A percentile compares a stretch with the other conserved stretches of the same genome.
These are phyloP conservation scores for Trichaptum fuscoviolaceum DNA, from an alignment of 768 basidiomycete genomes.

Conservation along the genomic window DNA sequence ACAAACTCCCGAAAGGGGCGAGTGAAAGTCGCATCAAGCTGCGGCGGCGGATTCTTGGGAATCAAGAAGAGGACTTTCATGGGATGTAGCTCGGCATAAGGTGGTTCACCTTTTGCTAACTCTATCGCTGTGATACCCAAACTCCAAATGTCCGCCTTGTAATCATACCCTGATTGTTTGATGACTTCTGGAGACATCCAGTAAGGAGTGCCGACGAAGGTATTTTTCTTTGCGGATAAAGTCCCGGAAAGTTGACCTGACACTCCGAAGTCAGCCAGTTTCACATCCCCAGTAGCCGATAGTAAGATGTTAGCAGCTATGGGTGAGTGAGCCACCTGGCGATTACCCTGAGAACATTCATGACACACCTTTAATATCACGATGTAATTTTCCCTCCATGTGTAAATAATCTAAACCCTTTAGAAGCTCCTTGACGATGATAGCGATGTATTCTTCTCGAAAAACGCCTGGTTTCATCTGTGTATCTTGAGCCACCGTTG, in stretches of 20 bases:
- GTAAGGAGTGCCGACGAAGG: constrained; percentile 95
- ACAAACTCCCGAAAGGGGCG: constrained; percentile 95
- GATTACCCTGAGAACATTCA: constrained; percentile 9
- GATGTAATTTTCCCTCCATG: constrained; percentile 91
- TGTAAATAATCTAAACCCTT: constrained; percentile 94
- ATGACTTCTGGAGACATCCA: constrained; percentile 99
- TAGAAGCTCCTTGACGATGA: constrained; percentile 88
- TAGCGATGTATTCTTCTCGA: constrained; percentile 97
- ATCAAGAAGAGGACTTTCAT: constrained; percentile 99
- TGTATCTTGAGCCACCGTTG: constrained; percentile 5
- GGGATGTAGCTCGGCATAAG: constrained; percentile 96
- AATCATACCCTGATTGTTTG: constrained; percentile 98
- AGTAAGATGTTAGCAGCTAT: constrained; percentile 91
- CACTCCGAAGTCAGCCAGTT: constrained; percentile 97
- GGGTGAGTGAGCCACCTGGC: not conserved
- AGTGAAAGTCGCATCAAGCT: constrained; percentile 85
- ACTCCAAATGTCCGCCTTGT: constrained; percentile 99
- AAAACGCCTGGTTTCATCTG: constrained; percentile 99
- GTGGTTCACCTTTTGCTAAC: constrained; percentile 95
- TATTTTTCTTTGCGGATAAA: constrained; percentile 93
- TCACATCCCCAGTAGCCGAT: constrained; percentile 90
- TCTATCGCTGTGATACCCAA: constrained; percentile 97
- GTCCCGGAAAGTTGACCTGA: constrained; percentile 95
- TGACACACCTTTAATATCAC: constrained; percentile 92
- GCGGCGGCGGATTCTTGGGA: constrained; percentile 94